Conservation (phyloP, 768 basidiomycete species). For the Mycena maculata region DNA sequence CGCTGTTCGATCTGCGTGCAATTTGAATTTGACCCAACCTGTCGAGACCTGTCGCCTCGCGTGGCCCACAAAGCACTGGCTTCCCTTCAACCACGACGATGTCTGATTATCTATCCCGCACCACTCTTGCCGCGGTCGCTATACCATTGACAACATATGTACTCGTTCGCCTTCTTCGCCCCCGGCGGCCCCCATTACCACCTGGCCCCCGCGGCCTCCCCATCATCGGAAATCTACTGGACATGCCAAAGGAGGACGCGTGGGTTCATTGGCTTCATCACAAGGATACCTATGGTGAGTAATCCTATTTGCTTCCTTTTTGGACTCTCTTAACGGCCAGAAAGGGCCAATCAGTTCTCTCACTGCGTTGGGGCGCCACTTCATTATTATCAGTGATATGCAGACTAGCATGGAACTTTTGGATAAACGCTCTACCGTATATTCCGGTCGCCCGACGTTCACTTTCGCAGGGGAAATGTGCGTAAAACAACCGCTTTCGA, state of each 20-base stretch:
- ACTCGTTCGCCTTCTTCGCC: constrained; percentile 18
- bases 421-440: constrained; percentile 47
- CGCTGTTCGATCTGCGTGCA: no score
- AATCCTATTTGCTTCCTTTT: not conserved
- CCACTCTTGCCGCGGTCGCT: constrained; percentile 8
- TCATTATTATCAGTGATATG: constrained; percentile 43
- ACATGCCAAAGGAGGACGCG: constrained; percentile 41
- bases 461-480: constrained; percentile 50
- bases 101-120: constrained; percentile 12
- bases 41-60: no score
- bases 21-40: no score
- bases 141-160: constrained; percentile 21
- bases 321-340: not conserved
- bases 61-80: no score
- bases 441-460: constrained; percentile 49
- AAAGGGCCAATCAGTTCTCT: constrained; percentile 43
- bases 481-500: constrained; percentile 8
- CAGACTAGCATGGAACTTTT: constrained; percentile 48
- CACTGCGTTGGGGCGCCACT: constrained; percentile 40
- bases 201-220: constrained; percentile 49
- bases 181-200: constrained; percentile 35
- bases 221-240: constrained; percentile 47
- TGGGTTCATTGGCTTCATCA: constrained; percentile 37
- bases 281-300: constrained; percentile 38
- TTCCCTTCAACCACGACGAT: not conserved